Base-by-base conservation (phyloP, 192 early-diverging fungal species). In the Backusella luteola region DNA sequence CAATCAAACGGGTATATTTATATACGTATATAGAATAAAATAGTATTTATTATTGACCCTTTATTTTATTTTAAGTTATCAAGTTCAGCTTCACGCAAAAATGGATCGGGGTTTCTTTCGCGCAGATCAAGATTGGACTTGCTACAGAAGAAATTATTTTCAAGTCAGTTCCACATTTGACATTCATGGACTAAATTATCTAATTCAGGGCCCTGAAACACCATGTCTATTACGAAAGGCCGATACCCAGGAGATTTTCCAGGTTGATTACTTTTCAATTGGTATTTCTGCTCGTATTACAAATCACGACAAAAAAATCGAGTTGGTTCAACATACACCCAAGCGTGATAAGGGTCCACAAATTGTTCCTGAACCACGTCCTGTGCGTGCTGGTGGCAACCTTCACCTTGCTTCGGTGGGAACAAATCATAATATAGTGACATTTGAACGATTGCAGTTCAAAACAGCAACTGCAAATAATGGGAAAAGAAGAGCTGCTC, bases 301-400 rank as follows among this genome's bases (percentile, higher is more conserved):
- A 4, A 87, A 85, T 73, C 85, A 85, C 63, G 91, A 90, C 35
- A 90, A 90, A 66, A 76, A 85, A 6, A 92, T 97, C 19, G 95
- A 96, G 46, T 85, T 96, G 21, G 88, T 96, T 23, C 94, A 95
- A 81, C 94, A 94, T 76, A 97, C 93, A 12, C 89, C 96, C 34
- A 98, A 98, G 81, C 91, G 97, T 46, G 96, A 97, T 80, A 96
- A 97, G 79, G 96, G 96, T 6, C 95, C 95, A 15, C 95, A 96
- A 78, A 92, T 90, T 19, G 86, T 85, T 71, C 92, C 89, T 73
- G 80, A 83, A 35, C 87, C 87, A 36, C 87, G 86, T 76, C 81
- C 89, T 0, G 81, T 90, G 42, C 80, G 87, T 35, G 76, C 89
- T 42, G 90, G 85, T 39, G 91, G 90, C 5, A 88, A 86, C 68